Base-by-base conservation (phyloP, 139 green algal genomes). In the Trebouxia sp. region DNA sequence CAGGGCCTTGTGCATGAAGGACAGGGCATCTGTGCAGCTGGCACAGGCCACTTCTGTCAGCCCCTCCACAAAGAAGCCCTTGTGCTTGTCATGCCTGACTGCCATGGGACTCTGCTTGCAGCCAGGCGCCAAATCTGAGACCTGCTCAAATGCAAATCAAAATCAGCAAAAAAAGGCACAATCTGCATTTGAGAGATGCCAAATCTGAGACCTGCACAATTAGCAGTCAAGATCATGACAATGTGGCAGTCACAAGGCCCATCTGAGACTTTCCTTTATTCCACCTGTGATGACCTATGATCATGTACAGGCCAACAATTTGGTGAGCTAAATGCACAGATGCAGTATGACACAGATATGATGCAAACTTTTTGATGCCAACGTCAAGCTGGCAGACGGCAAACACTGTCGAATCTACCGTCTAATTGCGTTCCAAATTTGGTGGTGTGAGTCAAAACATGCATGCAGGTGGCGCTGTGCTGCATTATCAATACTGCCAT, bases 11-110 rank as follows among this genome's bases (percentile, higher is more conserved):
- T 78, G 51, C 77, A 92, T 79, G 41, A 80, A 45, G 8, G 38
- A 72, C 42, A 92, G 41, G 1, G 90, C 87, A 6, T 85, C 69
- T 3, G 5, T 14, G 30, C 76, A 77, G 15, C 37, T 83, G 48
- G 66, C 58, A 53, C 84, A 89, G 26, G 41, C 14, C 26, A 47
- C 6, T 8, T 50, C 26, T 0, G 70, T 88, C 22, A 94, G 85
- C 39, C 91, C 89, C 5, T 90, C 84, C 42, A 94, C 91, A 51
- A 88, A 88, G 78, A 95, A 95, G 47, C 87, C 87, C 12, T 20
- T 45, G 7, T 82, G 69, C 35, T 51, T 37, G 58, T 91, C 82
- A 67, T 93, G 85, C 30, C 91, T 84, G 41, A 94, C 86, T 81
- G 87, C 85, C 30, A 88, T 22, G 26, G 37, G 41, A 5, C 20